These are phyloP conservation scores for Metschnikowia kunwiensis DNA, from an alignment of 805 yeast genomes.

Conservation along the genomic window DNA sequence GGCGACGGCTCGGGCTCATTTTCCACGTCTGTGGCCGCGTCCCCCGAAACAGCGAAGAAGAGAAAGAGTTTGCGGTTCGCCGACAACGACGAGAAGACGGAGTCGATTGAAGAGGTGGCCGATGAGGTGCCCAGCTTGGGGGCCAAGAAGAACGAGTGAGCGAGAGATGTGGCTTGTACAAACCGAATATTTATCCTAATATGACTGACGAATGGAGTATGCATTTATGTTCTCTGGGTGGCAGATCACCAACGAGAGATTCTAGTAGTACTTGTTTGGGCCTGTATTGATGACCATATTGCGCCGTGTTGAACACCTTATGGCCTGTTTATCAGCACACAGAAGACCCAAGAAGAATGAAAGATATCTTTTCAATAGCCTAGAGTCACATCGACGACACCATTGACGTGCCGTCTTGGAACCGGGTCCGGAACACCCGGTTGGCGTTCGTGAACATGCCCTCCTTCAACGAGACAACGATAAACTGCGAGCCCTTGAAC, in stretches of 20 bases:
- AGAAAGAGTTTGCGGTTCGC: conserved; percentile 46
- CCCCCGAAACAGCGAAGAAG: conserved; percentile 20
- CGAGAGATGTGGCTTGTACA: no score
- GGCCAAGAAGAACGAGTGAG: conserved; percentile 9
- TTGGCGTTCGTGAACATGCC: conserved; percentile 99
- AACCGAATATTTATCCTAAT: no score
- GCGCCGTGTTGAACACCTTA: no score
- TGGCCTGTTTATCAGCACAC: no score
- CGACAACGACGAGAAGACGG: conserved; percentile 19
- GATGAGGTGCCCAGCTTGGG: conserved; percentile 3
- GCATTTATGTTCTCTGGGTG: no score
- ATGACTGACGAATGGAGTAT: no score
- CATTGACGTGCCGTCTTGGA: conserved; percentile 95
- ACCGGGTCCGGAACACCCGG: conserved; percentile 85
- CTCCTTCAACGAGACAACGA: conserved; percentile 93
- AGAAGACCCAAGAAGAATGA: no score
- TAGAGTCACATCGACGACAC: conserved; percentile 72
- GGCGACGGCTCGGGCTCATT: conserved; percentile 6
- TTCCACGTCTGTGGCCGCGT: conserved; percentile 6
- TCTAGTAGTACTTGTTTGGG: not conserved
- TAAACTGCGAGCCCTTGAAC: conserved; percentile 93
- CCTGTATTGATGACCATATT: conserved; percentile 5
- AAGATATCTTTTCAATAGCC: no score
- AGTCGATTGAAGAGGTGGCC: conserved; percentile 5
- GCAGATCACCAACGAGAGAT: no score